phyloP scores from a whole-genome alignment of 805 yeast genomes.

The Candida vaughaniae region DNA sequence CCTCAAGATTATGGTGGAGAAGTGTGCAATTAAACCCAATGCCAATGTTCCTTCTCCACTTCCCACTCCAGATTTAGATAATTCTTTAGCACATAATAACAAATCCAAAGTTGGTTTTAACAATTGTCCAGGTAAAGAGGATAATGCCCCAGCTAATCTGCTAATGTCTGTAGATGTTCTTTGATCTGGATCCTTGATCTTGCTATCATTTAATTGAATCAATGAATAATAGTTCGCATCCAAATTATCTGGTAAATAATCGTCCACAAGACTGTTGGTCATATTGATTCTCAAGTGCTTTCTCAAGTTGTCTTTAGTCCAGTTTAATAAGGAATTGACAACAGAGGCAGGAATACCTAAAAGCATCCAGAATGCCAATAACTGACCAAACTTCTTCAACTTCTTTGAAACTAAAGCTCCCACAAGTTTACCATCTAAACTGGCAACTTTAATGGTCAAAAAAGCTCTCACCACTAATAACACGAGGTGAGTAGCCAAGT shows the following conservation, averaged over 20 bases:
- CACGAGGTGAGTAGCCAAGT: conserved; percentile 52
- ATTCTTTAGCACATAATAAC: conserved; percentile 74
- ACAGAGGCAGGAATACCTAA: conserved; percentile 85
- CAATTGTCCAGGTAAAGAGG: conserved; percentile 77
- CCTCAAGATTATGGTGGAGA: conserved; percentile 70
- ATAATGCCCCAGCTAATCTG: conserved; percentile 66
- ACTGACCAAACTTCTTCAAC: conserved; percentile 60
- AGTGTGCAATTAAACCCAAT: conserved; percentile 75
- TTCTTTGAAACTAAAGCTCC: conserved; percentile 74
- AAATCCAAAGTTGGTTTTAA: conserved; percentile 82
- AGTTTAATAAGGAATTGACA: conserved; percentile 67
- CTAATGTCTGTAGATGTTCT: conserved; percentile 78
- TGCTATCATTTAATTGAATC: conserved; percentile 52
- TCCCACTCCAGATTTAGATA: conserved; percentile 62
- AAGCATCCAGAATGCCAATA: conserved; percentile 73
- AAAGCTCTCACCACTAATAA: conserved; percentile 67
- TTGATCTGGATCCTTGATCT: conserved; percentile 76
- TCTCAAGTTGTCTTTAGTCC: conserved; percentile 58
- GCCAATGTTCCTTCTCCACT: conserved; percentile 77
- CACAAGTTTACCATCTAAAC: conserved; percentile 81
- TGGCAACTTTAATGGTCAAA: conserved; percentile 78
- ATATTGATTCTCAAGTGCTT: conserved; percentile 61
- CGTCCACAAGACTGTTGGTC: conserved; percentile 61
- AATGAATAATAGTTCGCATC: conserved; percentile 74
- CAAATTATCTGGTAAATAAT: conserved; percentile 67